Evolutionary conservation across 2,329 filamentous ascomycete genomes (phyloP), one percentile per base, ranked within the genome.

Genomic region (Ceratocystis colombiana): DNA sequence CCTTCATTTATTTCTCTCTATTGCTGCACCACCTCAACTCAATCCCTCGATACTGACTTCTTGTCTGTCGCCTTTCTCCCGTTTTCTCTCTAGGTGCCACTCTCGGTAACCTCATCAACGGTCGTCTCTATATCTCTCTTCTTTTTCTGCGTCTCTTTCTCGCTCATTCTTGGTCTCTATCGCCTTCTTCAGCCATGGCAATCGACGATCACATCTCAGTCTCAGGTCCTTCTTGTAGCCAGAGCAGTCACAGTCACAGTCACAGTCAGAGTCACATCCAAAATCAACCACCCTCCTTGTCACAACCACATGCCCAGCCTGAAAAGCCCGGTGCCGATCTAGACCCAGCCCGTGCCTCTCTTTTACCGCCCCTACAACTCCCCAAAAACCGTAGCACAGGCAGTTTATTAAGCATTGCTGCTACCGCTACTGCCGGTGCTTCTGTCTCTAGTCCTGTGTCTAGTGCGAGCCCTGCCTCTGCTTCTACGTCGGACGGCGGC

Each of bases 361-460:
- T 66, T 17, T 37, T 62, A 3, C 44, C 37, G n/a, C 61, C 20
- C 46, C 41, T 63, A 17, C 67, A 62, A 25, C 55, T 68, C 7
- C 64, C 64, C 7, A 68, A 68, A 44, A 68, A 68, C 37, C 46
- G 64, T 55, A 68, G 67, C 53, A 64, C 67, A 15, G 64, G 67
- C n/a, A 68, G 66, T 46, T 45, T 68, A 1, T 61, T 66, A 22
- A 62, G n/a, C 46, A 64, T 66, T 53, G 48, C 55, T 50, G 45
- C 64, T 10, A 15, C 48, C 33, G 10, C 33, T 12, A 37, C 33
- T 37, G 33, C 33, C 8, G 33, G 7, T 37, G 33, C 33, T 37
- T 37, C 33, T 25, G 50, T 45, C n/a, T 28, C 53, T 61, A 45
- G 55, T 17, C 30, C 53, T 62, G 15, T 50, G 4, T 64, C 62